Conservation (phyloP, 495 filamentous ascomycete species). For the Parachaetomium inaequale region DNA sequence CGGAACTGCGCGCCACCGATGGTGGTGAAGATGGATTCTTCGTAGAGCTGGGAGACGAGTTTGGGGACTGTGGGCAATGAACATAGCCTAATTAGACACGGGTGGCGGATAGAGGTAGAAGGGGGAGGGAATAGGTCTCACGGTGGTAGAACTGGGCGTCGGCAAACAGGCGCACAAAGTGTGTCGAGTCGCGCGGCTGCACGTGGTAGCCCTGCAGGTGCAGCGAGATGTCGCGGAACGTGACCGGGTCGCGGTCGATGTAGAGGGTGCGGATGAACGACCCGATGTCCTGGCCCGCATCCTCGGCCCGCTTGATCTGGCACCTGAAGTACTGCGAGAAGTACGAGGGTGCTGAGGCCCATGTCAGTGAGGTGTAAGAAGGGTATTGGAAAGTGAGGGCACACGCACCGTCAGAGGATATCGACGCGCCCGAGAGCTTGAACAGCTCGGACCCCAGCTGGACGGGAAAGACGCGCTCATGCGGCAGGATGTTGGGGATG, state of each 20-base stretch:
- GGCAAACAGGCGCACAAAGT: conserved; percentile 89
- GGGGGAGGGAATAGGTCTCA: conserved; percentile 36
- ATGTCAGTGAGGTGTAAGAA: conserved; percentile 16
- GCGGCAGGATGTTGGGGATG: conserved; percentile 58
- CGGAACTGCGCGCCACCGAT: conserved; percentile 84
- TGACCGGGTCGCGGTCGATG: conserved; percentile 90
- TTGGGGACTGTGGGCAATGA: conserved; percentile 72
- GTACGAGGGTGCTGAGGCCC: conserved; percentile 81
- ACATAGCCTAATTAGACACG: no score
- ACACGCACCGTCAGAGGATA: conserved; percentile 94
- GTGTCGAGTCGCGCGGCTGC: conserved; percentile 70
- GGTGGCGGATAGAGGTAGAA: background rate
- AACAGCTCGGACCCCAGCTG: conserved; percentile 93
- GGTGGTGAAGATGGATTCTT: conserved; percentile 85
- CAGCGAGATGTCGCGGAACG: conserved; percentile 82
- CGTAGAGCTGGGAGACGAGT: conserved; percentile 89
- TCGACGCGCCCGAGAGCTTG: conserved; percentile 87
- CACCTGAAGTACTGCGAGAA: conserved; percentile 93
- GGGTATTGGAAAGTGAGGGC: no score
- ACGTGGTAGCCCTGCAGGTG: conserved; percentile 95
- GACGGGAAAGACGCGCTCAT: conserved; percentile 79
- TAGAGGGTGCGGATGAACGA: conserved; percentile 66
- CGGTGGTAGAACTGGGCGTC: conserved; percentile 94
- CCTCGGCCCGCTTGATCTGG: conserved; percentile 63
- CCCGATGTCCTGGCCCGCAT: conserved; percentile 51